These are phyloP conservation scores for Thymus quinquecostatus DNA, from an alignment of 257 asterid genomes.

Conservation along the genomic window DNA sequence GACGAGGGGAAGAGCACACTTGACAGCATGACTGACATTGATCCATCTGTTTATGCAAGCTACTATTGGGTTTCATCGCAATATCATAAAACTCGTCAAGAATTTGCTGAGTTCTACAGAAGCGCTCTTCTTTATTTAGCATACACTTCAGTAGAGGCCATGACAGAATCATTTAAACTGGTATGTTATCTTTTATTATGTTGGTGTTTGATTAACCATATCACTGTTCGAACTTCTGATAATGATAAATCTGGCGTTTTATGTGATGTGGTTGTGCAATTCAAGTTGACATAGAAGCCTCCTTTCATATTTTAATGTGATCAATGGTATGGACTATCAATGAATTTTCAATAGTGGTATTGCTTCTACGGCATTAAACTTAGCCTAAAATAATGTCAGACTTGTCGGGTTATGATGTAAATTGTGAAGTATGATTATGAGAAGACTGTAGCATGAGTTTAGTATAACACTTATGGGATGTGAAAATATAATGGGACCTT, in stretches of 20 bases:
- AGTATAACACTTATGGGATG: slow-evolving; percentile 11
- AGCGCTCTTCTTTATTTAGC: slow-evolving; percentile 94
- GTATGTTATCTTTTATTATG: slow-evolving; percentile 44
- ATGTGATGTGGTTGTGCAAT: slow-evolving; percentile 13
- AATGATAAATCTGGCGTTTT: slow-evolving; percentile 1
- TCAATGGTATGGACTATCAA: neutral
- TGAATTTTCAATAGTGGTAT: neutral
- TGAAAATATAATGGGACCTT: neutral
- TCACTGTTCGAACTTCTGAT: neutral
- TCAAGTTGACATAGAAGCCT: neutral
- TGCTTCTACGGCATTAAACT: slow-evolving; percentile 1
- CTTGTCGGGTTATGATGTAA: neutral
- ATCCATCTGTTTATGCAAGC: slow-evolving; percentile 94
- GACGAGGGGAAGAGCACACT: slow-evolving; percentile 92
- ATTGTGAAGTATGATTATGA: neutral
- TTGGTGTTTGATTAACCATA: slow-evolving; percentile 25
- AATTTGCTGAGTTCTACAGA: slow-evolving; percentile 93
- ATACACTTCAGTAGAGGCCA: slow-evolving; percentile 85
- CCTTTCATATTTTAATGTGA: neutral
- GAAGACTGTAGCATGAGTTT: neutral
- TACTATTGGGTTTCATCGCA: slow-evolving; percentile 95
- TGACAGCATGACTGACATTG: slow-evolving; percentile 97
- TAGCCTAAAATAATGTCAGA: neutral
- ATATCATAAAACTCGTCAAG: slow-evolving; percentile 76
- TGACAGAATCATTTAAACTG: slow-evolving; percentile 89